These are phyloP conservation scores for Asterochloris sp. DNA, from an alignment of 139 green algal species.

Conservation along the genomic window DNA sequence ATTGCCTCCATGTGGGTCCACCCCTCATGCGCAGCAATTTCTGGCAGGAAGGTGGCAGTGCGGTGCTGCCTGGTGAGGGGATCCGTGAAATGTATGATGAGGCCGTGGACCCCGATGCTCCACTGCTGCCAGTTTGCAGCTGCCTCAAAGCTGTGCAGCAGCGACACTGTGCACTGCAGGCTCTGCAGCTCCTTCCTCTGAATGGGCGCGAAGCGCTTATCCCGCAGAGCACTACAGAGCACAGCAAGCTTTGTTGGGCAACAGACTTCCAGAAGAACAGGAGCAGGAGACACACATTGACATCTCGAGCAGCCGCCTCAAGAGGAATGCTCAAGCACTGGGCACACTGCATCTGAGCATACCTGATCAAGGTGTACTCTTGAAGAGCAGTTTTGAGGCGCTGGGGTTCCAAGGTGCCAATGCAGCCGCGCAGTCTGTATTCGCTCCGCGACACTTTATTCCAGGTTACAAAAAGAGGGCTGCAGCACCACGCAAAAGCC, in stretches of 20 bases:
- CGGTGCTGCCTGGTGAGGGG: slow-evolving; percentile 36
- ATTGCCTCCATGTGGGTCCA: slow-evolving; percentile 56
- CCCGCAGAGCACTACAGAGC: slow-evolving; percentile 53
- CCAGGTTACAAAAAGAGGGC: slow-evolving; percentile 81
- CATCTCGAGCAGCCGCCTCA: too few species aligned
- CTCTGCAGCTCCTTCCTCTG: slow-evolving; percentile 36
- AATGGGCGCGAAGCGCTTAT: slow-evolving; percentile 69
- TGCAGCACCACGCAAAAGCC: slow-evolving; percentile 14
- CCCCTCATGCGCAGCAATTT: slow-evolving; percentile 65
- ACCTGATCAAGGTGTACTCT: slow-evolving; percentile 79
- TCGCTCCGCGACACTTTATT: slow-evolving; percentile 45
- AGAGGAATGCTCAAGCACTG: too few species aligned
- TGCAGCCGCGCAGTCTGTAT: slow-evolving; percentile 68
- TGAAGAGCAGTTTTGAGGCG: slow-evolving; percentile 52
- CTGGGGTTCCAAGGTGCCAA: slow-evolving; percentile 71
- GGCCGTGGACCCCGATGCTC: slow-evolving; percentile 56
- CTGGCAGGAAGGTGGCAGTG: slow-evolving; percentile 78
- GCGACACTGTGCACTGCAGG: slow-evolving; percentile 75
- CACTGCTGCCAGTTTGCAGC: slow-evolving; percentile 65
- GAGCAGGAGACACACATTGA: neutral
- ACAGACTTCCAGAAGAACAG: neutral
- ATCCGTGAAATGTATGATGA: slow-evolving; percentile 72
- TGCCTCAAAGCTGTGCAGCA: slow-evolving; percentile 70
- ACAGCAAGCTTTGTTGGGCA: neutral
- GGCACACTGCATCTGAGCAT: neutral